These are phyloP conservation scores for Fusarium gaditjirri DNA, from an alignment of 2,329 filamentous ascomycete genomes.

Conservation along the genomic window DNA sequence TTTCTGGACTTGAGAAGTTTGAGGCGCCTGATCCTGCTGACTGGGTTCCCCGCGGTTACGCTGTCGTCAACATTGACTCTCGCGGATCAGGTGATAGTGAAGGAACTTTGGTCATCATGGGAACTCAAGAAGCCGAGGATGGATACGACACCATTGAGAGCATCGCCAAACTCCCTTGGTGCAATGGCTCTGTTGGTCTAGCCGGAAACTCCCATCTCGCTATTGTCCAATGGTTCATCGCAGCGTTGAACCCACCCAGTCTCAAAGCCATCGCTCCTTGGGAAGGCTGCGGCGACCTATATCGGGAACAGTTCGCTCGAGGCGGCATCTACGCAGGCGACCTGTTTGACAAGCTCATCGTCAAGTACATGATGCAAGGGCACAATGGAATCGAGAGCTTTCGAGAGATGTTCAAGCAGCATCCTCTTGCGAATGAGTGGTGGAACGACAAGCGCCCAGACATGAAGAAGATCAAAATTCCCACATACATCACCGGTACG, in stretches of 20 bases:
- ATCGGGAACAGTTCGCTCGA: background rate
- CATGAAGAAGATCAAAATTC: slow-evolving; percentile 14
- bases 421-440: background rate
- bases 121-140: slow-evolving; percentile 5
- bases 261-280: slow-evolving; percentile 12
- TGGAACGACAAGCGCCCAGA: slow-evolving; percentile 13
- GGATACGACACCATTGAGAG: slow-evolving; percentile 1
- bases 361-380: slow-evolving; percentile 20
- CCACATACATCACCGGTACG: slow-evolving; percentile 3
- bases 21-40: slow-evolving; percentile 13
- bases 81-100: slow-evolving; percentile 1
- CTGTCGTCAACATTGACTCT: slow-evolving; percentile 12
- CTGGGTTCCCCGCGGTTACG: slow-evolving; percentile 15
- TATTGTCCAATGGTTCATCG: slow-evolving; percentile 19
- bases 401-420: slow-evolving; percentile 8
- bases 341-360: background rate
- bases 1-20: slow-evolving; percentile 7
- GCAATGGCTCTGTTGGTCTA: background rate
- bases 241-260: background rate
- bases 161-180: background rate
- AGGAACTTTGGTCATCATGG: slow-evolving; percentile 14
- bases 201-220: slow-evolving; percentile 14
- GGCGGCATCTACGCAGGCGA: background rate
- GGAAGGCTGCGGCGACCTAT: slow-evolving; percentile 2
- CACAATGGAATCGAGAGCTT: slow-evolving; percentile 3